phyloP scores from a whole-genome alignment of 2,329 filamentous ascomycete genomes.

The Magnaporthales sp. region DNA sequence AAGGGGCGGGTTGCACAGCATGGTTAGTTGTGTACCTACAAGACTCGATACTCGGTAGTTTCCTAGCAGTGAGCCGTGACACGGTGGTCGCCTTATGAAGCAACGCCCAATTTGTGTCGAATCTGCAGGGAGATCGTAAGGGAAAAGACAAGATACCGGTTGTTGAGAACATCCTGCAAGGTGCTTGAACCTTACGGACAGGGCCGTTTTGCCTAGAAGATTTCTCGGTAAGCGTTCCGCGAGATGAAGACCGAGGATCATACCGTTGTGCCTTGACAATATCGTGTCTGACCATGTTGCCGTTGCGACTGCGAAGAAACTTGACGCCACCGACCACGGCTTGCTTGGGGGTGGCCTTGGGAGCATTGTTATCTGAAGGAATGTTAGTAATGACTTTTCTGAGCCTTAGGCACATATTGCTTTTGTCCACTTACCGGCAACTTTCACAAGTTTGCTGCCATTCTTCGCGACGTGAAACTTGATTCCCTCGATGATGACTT shows the following conservation, averaged over 20 bases:
- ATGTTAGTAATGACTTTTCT: not conserved
- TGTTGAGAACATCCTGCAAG: constrained; percentile 64
- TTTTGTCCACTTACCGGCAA: constrained; percentile 49
- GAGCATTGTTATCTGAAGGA: constrained; percentile 39
- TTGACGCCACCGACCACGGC: constrained; percentile 66
- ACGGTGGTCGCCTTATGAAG: not conserved
- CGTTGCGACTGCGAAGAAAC: constrained; percentile 79
- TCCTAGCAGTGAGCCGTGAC: not conserved
- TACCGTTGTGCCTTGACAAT: constrained; percentile 64
- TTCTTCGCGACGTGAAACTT: constrained; percentile 65
- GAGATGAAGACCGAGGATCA: constrained; percentile 23
- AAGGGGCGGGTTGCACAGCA: constrained; percentile 5
- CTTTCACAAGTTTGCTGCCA: constrained; percentile 73
- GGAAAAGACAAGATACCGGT: constrained; percentile 44
- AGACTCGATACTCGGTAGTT: not conserved
- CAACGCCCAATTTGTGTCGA: not conserved
- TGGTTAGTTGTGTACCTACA: constrained; percentile 31
- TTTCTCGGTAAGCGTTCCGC: constrained; percentile 29
- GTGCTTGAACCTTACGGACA: constrained; percentile 61
- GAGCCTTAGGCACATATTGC: not conserved
- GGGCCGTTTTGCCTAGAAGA: constrained; percentile 36
- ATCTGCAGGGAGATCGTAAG: constrained; percentile 1
- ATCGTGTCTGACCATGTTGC: constrained; percentile 74
- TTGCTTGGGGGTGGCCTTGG: constrained; percentile 65
- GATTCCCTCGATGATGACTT: constrained; percentile 63